Base-by-base conservation (phyloP, 202 grass and related monocot genomes). In the Panicum virgatum region DNA sequence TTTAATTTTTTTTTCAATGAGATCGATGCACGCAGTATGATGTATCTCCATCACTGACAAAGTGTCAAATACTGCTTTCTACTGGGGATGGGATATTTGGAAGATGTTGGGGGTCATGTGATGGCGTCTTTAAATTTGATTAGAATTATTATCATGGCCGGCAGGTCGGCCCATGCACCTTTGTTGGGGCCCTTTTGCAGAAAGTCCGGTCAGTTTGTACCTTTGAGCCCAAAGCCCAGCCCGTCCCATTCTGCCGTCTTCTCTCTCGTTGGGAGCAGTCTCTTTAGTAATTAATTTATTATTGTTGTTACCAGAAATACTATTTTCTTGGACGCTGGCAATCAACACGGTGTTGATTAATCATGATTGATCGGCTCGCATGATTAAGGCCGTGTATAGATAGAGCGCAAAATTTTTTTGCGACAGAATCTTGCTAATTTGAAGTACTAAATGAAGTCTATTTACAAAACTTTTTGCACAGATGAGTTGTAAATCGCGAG, bases 171-270 rank as follows among this genome's bases (percentile, higher is more conserved):
- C 81, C 75, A 80, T 62, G 40, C 29, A 38, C 25, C 27, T 65
- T 58, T 10, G 66, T 12, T 59, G 19, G 15, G n/a, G 16, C 42
- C 23, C 26, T 76, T 81, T 63, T n/a, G 76, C 62, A 70, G 53
- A 84, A 84, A 88, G 26, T 80, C 45, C 19, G 44, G 30, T 32
- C 9, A 16, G 3, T 25, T 25, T 34, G 59, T 48, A 13, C 20
- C 62, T 78, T 72, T 82, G 66, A 83, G 73, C 85, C 79, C 78
- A 82, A 69, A 68, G 86, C 60, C 81, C 75, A 85, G 30, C 34
- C 62, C 26, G 54, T 79, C 37, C 9, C 48, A 7, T 14, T 56
- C 70, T 12, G 2, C 46, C 16, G n/a, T 54, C 23, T n/a, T 57
- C 53, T n/a, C n/a, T n/a, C n/a, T 54, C n/a, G 30, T 9, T 82